phyloP scores from a whole-genome alignment of 73 alveolate genomes.

The Paramecium bursaria region DNA sequence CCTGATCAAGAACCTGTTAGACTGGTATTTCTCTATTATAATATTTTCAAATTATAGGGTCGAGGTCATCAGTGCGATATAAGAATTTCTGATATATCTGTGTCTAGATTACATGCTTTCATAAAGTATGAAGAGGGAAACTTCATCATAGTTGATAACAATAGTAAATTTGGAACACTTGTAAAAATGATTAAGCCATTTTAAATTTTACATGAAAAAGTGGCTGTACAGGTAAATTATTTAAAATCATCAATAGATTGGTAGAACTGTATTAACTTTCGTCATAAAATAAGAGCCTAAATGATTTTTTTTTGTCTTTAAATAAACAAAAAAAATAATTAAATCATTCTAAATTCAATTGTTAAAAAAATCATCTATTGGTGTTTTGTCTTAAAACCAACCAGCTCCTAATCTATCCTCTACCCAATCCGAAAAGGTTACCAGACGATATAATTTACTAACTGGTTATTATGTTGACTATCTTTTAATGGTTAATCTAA shows the following conservation, averaged over 20 bases:
- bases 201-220: conserved; percentile 55
- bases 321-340: too few species aligned
- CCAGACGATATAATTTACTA: too few species aligned
- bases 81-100: conserved; percentile 74
- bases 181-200: conserved; percentile 64
- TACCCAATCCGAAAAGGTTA: too few species aligned
- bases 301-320: too few species aligned
- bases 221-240: conserved; percentile 53
- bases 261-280: conserved; percentile 48
- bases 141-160: conserved; percentile 67
- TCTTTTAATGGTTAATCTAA: too few species aligned
- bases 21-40: neutral
- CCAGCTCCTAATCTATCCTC: too few species aligned
- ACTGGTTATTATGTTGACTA: too few species aligned
- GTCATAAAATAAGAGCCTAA: neutral
- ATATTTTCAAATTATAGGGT: conserved; percentile 58
- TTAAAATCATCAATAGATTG: neutral
- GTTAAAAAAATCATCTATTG: too few species aligned
- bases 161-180: conserved; percentile 75
- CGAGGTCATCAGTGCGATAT: conserved; percentile 80
- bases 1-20: neutral
- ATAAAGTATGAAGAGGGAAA: conserved; percentile 72
- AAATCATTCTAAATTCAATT: too few species aligned
- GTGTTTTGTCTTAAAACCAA: too few species aligned
- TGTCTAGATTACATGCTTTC: conserved; percentile 74